Base-by-base conservation (phyloP, 73 alveolate genomes). In the Loxodes magnus region DNA sequence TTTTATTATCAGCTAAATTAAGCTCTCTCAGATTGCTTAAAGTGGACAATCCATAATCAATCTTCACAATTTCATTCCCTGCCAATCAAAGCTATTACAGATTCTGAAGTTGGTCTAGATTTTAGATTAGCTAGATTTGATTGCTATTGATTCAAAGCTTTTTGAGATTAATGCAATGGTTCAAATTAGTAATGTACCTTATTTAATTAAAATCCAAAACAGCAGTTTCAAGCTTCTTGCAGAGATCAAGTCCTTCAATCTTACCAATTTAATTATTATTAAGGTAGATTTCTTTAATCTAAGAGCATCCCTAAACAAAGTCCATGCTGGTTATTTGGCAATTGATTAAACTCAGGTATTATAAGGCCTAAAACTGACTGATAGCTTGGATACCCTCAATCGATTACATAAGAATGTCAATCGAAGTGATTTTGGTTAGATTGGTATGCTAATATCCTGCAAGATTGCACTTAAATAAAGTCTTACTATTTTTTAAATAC, bases 181-280 rank as follows among this genome's bases (percentile, higher is more conserved):
- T 23, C 14, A 48, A 21, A 16, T 25, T 23, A 12, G 25, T 21
- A 3, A 48, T 4, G 5, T 41, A 48, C 4, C 46, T 24, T 5
- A 48, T 48, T 19, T 14, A 25, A 27, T 67, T 67, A 25, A 57
- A 67, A 44, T 30, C 59, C 15, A 67, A 54, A 71, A 71, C 56
- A 22, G 46, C 15, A 23, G 43, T 39, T 42, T 56, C 54, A 17
- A 67, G 44, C 36, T 34, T 12, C 2, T 21, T 1, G 60, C 41
- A 25, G 22, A 35, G 14, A 22, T 27, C 60, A 3, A 67, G 56
- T 4, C 82, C 76, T 59, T 49, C 10, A 3, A 51, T 1, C 9
- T 43, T n/a, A n/a, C n/a, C n/a, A n/a, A n/a, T n/a, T n/a, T n/a
- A n/a, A n/a, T n/a, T n/a, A n/a, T n/a, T n/a, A n/a, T n/a, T n/a